Evolutionary conservation across 2,329 filamentous ascomycete genomes (phyloP), one percentile per base, ranked within the genome.

Genomic region (Fusarium dimerum): DNA sequence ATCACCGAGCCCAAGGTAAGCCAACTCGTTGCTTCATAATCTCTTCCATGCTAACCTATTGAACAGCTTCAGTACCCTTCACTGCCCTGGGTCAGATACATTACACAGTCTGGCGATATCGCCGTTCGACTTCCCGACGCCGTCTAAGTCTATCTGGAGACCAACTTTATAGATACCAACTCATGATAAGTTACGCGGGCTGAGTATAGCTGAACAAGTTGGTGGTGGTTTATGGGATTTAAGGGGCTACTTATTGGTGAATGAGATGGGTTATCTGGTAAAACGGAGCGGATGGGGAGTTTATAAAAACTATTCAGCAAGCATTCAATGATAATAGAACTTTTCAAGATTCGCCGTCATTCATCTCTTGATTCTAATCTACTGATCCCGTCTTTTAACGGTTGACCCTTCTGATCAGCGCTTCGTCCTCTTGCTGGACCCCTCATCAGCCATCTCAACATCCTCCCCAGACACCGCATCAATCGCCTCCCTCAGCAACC

Each of bases 1-100:
- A 99, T 99, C 68, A 97, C 96, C 59, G 94, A 99, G 76, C 94
- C 94, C 43, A 99, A 99, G 90, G 93, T 96, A 78, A 67, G 84
- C 73, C 17, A 13, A 15, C n/a, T 32, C 29, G 29, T 20, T 17
- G 11, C 1, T 30, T 51, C 9, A 48, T 36, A 46, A 9, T 17
- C 6, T 9, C 26, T 47, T 43, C n/a, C 15, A 11, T 26, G 36
- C 54, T 63, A 45, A 60, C 43, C 45, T 10, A 40, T n/a, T 9
- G 15, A 6, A 2, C 9, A 97, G 92, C 77, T 97, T 60, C 94
- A 99, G 94, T 99, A 99, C 71, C 92, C 92, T 5, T 97, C 92
- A 18, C 78, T 97, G 48, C 94, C 94, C 1, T 99, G 94, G 94
- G 94, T 99, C 26, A 85, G 94, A 67, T 99, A 99, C 76, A 99